These are phyloP conservation scores for Boletus huronensis DNA, from an alignment of 768 basidiomycete species.

Conservation along the genomic window DNA sequence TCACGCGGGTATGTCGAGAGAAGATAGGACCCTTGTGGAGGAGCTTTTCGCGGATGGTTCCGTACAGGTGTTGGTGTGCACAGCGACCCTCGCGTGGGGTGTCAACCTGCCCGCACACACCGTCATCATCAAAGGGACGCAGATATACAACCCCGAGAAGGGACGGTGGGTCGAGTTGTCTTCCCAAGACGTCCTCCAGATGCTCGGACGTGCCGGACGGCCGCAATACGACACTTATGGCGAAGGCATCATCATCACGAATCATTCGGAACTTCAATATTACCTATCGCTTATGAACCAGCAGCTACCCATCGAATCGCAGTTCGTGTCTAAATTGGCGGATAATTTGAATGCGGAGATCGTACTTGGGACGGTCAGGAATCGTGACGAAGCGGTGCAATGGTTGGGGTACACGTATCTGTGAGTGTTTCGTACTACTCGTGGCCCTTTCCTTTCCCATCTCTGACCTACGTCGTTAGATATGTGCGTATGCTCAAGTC, in stretches of 20 bases:
- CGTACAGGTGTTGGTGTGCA: conserved; percentile 92
- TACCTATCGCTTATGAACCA: conserved; percentile 94
- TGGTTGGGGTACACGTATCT: conserved; percentile 96
- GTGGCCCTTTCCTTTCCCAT: conserved; percentile 6
- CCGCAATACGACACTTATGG: conserved; percentile 97
- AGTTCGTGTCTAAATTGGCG: conserved; percentile 87
- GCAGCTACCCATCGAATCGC: conserved; percentile 95
- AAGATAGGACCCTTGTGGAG: conserved; percentile 89
- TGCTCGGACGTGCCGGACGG: conserved; percentile 96
- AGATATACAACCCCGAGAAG: conserved; percentile 99
- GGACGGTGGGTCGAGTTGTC: conserved; percentile 96
- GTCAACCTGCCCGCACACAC: conserved; percentile 97
- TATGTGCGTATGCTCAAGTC: conserved; percentile 94
- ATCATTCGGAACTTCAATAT: conserved; percentile 95
- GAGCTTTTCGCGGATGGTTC: conserved; percentile 91
- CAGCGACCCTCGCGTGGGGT: conserved; percentile 98
- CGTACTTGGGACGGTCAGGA: conserved; percentile 90
- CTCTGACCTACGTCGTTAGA: conserved; percentile 36
- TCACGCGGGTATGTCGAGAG: conserved; percentile 93
- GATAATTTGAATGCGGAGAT: conserved; percentile 98
- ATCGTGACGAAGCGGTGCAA: conserved; percentile 94
- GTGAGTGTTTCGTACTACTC: conserved; percentile 42
- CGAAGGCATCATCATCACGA: conserved; percentile 98
- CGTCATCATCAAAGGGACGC: conserved; percentile 99
- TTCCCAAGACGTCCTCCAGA: conserved; percentile 94